Evolutionary conservation across 108 stramenopile genomes (phyloP), one percentile per base, ranked within the genome.

Genomic region (Craspedostauros australis): DNA sequence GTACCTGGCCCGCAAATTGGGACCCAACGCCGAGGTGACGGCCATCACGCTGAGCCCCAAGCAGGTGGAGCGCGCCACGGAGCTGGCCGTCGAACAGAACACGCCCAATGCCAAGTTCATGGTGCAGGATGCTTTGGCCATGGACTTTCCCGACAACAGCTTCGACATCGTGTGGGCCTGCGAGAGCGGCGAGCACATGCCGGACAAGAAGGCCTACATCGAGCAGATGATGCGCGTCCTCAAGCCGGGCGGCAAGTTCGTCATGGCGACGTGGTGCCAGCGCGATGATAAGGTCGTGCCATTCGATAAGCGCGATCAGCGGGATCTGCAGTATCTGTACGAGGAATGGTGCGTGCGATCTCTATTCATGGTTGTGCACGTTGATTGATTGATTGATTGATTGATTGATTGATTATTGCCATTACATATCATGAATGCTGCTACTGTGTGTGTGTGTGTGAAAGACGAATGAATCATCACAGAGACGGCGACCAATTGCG

Each of bases 91-190:
- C 39, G 92, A 95, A 51, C 85, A 93, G 46, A 64, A 73, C 18
- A 51, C 64, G 11, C 59, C 61, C 6, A 94, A 94, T 67, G 82
- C 86, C 9, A 78, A 92, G 43, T 97, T 97, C 41, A 73, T 75
- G 65, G 92, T 97, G 21, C 93, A 93, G 80, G 86, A 97, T 73
- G 96, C 96, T 18, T 65, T 97, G 11, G 74, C 82, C 47, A 97
- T 97, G 96, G 80, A 75, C 60, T 97, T 93, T 62, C 83, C 87
- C 7, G 89, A 94, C 70, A 82, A 95, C 57, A 65, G 79, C 15
- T 97, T 97, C 65, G 96, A 97, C 63, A 86, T 95, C 31, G 96
- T 97, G 29, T 97, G 96, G 96, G 96, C 93, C 2, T 97, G 96
- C 67, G 96, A 97, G 75, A 77, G 75, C 53, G 96, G 96, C 23